These are phyloP conservation scores for Pichia kluyveri DNA, from an alignment of 805 yeast genomes.

Conservation along the genomic window DNA sequence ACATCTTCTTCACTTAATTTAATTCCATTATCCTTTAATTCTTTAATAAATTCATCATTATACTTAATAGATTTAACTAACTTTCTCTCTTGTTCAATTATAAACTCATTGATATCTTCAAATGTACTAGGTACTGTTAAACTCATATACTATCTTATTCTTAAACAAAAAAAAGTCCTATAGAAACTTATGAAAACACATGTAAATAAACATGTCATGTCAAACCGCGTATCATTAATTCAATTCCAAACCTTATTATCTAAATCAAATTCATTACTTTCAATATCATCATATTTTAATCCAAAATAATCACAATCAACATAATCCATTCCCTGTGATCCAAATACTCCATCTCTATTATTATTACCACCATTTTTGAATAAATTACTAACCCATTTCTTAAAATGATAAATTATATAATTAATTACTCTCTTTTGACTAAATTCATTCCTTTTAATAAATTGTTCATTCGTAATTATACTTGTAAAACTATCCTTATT, in stretches of 20 bases:
- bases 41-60: slow-evolving; percentile 9
- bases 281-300: neutral
- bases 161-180: neutral
- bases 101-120: slow-evolving; percentile 18
- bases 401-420: slow-evolving; percentile 3
- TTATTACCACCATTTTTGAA: neutral
- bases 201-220: neutral
- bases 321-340: neutral
- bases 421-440: neutral
- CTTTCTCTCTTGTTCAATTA: slow-evolving; percentile 17
- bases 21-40: slow-evolving; percentile 6
- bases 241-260: neutral
- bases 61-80: slow-evolving; percentile 13
- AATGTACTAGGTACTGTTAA: slow-evolving; percentile 13
- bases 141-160: neutral
- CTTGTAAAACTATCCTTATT: slow-evolving; percentile 5
- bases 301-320: slow-evolving; percentile 7
- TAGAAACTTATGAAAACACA: neutral
- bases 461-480: neutral
- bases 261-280: slow-evolving; percentile 4
- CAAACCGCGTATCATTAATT: neutral
- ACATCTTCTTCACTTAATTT: slow-evolving; percentile 7
- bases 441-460: neutral
- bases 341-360: neutral
- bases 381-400: neutral